A percentile compares a stretch with the other conserved stretches of the same genome.
Conservation (phyloP, 768 basidiomycete species). For the Tremella mesenterica region DNA sequence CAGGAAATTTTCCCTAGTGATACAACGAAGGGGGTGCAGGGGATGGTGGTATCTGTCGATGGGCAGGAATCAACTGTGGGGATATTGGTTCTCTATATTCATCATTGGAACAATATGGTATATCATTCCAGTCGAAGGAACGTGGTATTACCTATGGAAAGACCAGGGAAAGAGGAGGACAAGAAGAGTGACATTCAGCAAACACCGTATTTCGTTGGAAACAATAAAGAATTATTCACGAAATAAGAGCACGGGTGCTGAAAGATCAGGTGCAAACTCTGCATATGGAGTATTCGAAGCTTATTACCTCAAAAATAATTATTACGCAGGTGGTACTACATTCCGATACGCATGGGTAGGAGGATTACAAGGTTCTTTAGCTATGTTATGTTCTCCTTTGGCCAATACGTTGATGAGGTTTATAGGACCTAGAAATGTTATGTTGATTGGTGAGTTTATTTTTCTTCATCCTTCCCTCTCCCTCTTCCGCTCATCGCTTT, state of each 20-base stretch:
- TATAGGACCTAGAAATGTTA: slow-evolving; percentile 12
- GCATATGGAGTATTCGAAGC: slow-evolving; percentile 38
- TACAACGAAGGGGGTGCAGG: too few relatives aligned
- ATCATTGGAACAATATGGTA: too few relatives aligned
- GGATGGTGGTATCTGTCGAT: background rate
- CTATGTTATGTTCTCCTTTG: slow-evolving; percentile 17
- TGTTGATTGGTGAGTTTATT: slow-evolving; percentile 34
- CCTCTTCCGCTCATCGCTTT: slow-evolving; percentile 1
- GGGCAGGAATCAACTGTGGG: background rate
- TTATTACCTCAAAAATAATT: slow-evolving; percentile 25
- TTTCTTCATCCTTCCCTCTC: slow-evolving; percentile 21
- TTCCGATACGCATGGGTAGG: slow-evolving; percentile 34
- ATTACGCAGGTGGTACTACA: slow-evolving; percentile 19
- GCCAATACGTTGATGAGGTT: slow-evolving; percentile 17
- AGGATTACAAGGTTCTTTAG: slow-evolving; percentile 23
- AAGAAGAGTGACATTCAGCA: too few relatives aligned
- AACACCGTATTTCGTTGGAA: too few relatives aligned
- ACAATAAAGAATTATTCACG: too few relatives aligned
- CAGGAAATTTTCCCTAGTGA: too few relatives aligned
- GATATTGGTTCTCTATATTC: too few relatives aligned
- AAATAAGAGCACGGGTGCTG: background rate
- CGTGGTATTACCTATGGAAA: too few relatives aligned
- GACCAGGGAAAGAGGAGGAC: too few relatives aligned
- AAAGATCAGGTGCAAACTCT: slow-evolving; percentile 29
- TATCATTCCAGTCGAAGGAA: too few relatives aligned